phyloP scores from a whole-genome alignment of 2,329 filamentous ascomycete genomes.

The Periconia sp. region DNA sequence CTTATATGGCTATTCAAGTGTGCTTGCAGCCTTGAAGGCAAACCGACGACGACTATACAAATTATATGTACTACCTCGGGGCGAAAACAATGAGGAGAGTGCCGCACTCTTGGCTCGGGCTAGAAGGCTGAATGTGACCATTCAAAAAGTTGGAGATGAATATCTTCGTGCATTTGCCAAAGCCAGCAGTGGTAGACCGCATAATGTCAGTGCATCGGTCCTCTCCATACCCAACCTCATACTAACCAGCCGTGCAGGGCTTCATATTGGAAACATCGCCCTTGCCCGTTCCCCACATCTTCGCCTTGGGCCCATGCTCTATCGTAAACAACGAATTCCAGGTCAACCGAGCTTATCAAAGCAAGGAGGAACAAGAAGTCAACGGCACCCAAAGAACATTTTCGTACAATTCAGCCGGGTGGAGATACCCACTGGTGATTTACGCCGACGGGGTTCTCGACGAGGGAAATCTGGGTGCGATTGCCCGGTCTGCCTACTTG shows the following conservation, averaged over 20 bases:
- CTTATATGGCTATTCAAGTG: slow-evolving; percentile 80
- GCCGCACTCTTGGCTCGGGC: slow-evolving; percentile 21
- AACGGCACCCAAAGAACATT: slow-evolving; percentile 68
- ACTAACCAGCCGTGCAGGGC: slow-evolving; percentile 52
- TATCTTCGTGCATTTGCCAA: slow-evolving; percentile 75
- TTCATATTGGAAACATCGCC: slow-evolving; percentile 85
- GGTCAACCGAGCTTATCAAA: slow-evolving; percentile 62
- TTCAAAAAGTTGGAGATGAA: slow-evolving; percentile 61
- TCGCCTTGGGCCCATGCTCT: slow-evolving; percentile 56
- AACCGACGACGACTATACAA: slow-evolving; percentile 75
- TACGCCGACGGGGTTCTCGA: slow-evolving; percentile 78
- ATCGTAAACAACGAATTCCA: slow-evolving; percentile 37
- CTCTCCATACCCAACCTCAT: not conserved
- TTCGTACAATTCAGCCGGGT: slow-evolving; percentile 43
- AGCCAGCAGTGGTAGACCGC: slow-evolving; percentile 78
- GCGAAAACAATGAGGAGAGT: slow-evolving; percentile 14
- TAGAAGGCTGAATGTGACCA: slow-evolving; percentile 49
- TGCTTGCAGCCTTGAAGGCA: slow-evolving; percentile 74
- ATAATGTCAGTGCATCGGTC: slow-evolving; percentile 60
- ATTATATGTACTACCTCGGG: slow-evolving; percentile 65
- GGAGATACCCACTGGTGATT: slow-evolving; percentile 69
- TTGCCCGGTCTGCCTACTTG: slow-evolving; percentile 85
- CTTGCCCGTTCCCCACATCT: slow-evolving; percentile 71
- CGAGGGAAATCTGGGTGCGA: slow-evolving; percentile 86
- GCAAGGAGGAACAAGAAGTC: slow-evolving; percentile 69